Evolutionary conservation across 371 early-diverging fungal genomes (phyloP).

Genomic region (Lichtheimia ramosa): DNA sequence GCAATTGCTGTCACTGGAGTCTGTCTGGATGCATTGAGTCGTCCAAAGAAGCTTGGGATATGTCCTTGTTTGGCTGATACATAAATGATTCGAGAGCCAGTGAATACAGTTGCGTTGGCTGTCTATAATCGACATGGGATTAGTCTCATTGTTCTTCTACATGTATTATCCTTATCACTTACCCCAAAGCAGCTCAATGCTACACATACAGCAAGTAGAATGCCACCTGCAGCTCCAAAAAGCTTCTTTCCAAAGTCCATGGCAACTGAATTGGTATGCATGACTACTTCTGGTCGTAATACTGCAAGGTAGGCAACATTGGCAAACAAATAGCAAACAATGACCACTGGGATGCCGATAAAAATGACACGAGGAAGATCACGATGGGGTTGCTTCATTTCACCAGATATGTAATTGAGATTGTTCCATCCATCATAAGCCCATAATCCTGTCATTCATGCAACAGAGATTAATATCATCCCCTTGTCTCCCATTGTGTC

Average conservation of each 20-base stretch:
- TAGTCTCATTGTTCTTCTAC: not conserved
- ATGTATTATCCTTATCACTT: slow-evolving; percentile 8
- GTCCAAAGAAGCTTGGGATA: slow-evolving; percentile 69
- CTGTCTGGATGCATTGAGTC: slow-evolving; percentile 53
- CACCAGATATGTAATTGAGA: slow-evolving; percentile 86
- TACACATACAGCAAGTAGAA: slow-evolving; percentile 74
- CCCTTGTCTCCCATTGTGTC: not conserved
- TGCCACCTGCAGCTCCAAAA: slow-evolving; percentile 72
- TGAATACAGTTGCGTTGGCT: slow-evolving; percentile 74
- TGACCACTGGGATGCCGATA: slow-evolving; percentile 74
- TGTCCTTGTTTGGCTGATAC: slow-evolving; percentile 73
- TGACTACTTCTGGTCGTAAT: slow-evolving; percentile 66
- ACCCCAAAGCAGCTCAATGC: slow-evolving; percentile 76
- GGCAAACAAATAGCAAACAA: slow-evolving; percentile 77
- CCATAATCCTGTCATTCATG: slow-evolving; percentile 66
- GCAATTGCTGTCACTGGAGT: slow-evolving; percentile 74
- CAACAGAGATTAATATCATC: not conserved
- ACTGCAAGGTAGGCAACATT: slow-evolving; percentile 89
- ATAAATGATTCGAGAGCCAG: slow-evolving; percentile 74
- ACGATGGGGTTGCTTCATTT: slow-evolving; percentile 82
- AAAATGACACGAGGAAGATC: slow-evolving; percentile 75
- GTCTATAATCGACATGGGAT: slow-evolving; percentile 36
- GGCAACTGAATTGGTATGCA: slow-evolving; percentile 68
- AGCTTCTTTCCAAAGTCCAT: slow-evolving; percentile 77
- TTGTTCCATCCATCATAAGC: slow-evolving; percentile 93